Evolutionary conservation across 148 eudicot species (phyloP).

Genomic region (Beta vulgaris): DNA sequence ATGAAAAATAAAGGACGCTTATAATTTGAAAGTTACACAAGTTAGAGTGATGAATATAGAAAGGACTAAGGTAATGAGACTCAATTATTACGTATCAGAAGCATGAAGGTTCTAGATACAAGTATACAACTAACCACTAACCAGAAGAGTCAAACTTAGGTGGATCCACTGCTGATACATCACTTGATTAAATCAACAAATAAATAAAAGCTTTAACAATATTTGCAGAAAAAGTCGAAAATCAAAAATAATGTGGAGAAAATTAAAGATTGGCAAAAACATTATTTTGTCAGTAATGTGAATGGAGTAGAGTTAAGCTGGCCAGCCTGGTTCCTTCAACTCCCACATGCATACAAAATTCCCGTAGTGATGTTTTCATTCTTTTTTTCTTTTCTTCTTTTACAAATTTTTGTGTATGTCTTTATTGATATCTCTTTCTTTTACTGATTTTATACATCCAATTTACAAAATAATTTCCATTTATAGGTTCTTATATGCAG

Average conservation of each 20-base stretch:
- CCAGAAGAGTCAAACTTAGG: neutral
- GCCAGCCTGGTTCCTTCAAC: conserved; percentile 34
- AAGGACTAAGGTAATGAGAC: too few relatives aligned
- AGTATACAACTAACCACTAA: too few relatives aligned
- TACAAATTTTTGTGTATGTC: neutral
- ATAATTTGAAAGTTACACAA: neutral
- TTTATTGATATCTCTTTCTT: too few relatives aligned
- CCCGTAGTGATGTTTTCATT: neutral
- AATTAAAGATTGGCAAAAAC: conserved; percentile 8
- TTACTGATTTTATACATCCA: too few relatives aligned
- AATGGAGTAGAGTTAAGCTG: conserved; percentile 21
- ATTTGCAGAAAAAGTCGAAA: neutral
- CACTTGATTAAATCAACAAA: neutral
- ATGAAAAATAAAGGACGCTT: too few relatives aligned
- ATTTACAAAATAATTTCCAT: too few relatives aligned
- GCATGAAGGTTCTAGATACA: neutral
- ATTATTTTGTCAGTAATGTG: conserved; percentile 9
- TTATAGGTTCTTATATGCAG: too few relatives aligned
- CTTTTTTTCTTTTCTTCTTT: neutral
- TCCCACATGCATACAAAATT: conserved; percentile 16
- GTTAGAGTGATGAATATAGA: neutral
- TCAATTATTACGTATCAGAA: conserved; percentile 5
- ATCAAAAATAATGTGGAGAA: neutral
- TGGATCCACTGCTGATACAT: conserved; percentile 9
- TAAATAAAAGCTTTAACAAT: neutral